Evolutionary conservation across 768 basidiomycete species (phyloP).

Genomic region (Tylopilus plumbeoviolaceoides): DNA sequence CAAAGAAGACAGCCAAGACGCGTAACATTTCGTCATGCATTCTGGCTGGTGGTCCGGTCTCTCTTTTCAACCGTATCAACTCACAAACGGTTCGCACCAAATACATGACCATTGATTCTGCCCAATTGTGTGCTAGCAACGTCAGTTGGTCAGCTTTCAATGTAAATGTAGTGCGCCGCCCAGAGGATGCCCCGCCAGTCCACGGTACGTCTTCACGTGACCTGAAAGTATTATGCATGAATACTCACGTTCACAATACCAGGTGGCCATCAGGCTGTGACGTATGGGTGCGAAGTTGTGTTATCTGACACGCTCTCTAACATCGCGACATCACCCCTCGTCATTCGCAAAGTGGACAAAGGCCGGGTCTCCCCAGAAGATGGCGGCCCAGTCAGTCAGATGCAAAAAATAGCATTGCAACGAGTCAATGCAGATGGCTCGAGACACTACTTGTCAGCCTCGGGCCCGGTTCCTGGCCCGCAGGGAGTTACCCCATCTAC

Average conservation of each 20-base stretch:
- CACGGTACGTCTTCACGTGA: conserved; percentile 63
- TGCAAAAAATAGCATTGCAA: conserved; percentile 94
- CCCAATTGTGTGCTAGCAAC: conserved; percentile 83
- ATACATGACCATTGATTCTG: conserved; percentile 91
- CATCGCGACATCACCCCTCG: conserved; percentile 77
- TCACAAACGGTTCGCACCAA: conserved; percentile 96
- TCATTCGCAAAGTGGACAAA: conserved; percentile 92
- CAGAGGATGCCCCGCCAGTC: conserved; percentile 57
- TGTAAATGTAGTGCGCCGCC: conserved; percentile 80
- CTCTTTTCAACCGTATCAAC: conserved; percentile 94
- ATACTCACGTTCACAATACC: conserved; percentile 39
- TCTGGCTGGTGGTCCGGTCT: conserved; percentile 82
- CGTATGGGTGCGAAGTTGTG: conserved; percentile 86
- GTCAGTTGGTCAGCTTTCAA: conserved; percentile 92
- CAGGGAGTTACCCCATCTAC: conserved; percentile 67
- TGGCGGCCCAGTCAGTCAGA: conserved; percentile 90
- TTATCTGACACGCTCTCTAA: conserved; percentile 83
- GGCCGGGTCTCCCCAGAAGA: conserved; percentile 83
- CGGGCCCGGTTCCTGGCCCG: conserved; percentile 78
- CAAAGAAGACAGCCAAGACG: conserved; percentile 95
- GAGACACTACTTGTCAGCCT: conserved; percentile 84
- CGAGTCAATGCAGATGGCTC: conserved; percentile 78
- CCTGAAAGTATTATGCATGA: conserved; percentile 32
- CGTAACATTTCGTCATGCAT: conserved; percentile 90
- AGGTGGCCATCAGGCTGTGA: conserved; percentile 78